A percentile compares a stretch with the other conserved stretches of the same genome.
phyloP scores from a whole-genome alignment of 805 yeast genomes.

The Spathaspora passalidarum region DNA sequence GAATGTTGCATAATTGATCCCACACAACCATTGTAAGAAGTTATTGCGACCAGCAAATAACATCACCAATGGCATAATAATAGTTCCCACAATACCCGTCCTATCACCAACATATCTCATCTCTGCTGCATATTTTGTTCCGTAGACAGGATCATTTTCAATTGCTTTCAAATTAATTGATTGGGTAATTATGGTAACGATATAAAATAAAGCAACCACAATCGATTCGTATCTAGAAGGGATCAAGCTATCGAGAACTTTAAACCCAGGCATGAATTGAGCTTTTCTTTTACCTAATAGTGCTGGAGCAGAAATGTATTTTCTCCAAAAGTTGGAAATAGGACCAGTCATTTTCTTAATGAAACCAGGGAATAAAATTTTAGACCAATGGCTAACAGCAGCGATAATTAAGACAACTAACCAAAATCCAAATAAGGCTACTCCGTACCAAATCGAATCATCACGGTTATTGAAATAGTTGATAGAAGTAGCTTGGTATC shows the following conservation, averaged over 20 bases:
- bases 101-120: slow-evolving; percentile 45
- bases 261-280: slow-evolving; percentile 10
- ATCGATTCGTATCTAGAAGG: slow-evolving; percentile 38
- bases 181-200: slow-evolving; percentile 15
- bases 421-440: slow-evolving; percentile 49
- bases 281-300: slow-evolving; percentile 33
- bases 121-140: slow-evolving; percentile 15
- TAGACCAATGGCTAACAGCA: slow-evolving; percentile 41
- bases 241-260: slow-evolving; percentile 16
- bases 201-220: slow-evolving; percentile 20
- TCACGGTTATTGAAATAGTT: slow-evolving; percentile 21
- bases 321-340: slow-evolving; percentile 21
- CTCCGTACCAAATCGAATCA: slow-evolving; percentile 25
- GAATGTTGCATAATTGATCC: slow-evolving; percentile 49
- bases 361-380: slow-evolving; percentile 36
- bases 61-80: slow-evolving; percentile 50
- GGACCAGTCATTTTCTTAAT: slow-evolving; percentile 27
- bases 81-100: slow-evolving; percentile 46
- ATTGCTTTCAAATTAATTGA: slow-evolving; percentile 4
- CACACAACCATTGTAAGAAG: slow-evolving; percentile 56
- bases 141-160: slow-evolving; percentile 24
- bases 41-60: slow-evolving; percentile 65
- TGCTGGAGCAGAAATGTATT: slow-evolving; percentile 29
- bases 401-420: slow-evolving; percentile 40
- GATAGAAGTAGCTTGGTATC: slow-evolving; percentile 13